Evolutionary conservation across 306 rosid species (phyloP).

Genomic region (Coriaria nepalensis): DNA sequence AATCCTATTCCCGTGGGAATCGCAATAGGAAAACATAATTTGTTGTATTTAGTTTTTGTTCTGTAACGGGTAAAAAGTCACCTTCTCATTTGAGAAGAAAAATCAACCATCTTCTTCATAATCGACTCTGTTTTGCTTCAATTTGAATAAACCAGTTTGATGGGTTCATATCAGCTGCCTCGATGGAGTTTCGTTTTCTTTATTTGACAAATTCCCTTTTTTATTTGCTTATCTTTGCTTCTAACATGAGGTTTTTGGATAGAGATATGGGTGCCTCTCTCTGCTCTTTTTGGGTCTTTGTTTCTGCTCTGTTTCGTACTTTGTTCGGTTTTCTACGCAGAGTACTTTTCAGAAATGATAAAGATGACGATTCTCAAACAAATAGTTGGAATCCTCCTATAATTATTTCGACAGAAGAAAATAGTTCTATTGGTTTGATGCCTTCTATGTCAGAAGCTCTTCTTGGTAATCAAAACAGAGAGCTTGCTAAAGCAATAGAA

Average conservation of each 20-base stretch:
- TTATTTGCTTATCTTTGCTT: conserved; percentile 27
- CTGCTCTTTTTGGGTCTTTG: conserved; percentile 24
- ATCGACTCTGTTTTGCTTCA: too few relatives aligned
- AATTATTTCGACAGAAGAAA: conserved; percentile 4
- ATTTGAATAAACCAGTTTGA: too few relatives aligned
- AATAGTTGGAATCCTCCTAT: conserved; percentile 1
- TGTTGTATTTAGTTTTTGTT: too few relatives aligned
- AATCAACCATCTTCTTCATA: too few relatives aligned
- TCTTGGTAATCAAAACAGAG: conserved; percentile 4
- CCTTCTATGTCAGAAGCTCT: conserved; percentile 7
- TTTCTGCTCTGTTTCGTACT: conserved; percentile 33
- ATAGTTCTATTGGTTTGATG: conserved; percentile 14
- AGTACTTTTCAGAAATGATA: conserved; percentile 27
- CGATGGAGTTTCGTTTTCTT: background rate
- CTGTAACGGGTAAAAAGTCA: too few relatives aligned
- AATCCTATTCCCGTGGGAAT: conserved; percentile 7
- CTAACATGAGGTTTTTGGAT: conserved; percentile 10
- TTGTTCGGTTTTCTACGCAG: conserved; percentile 33
- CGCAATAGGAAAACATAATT: conserved; percentile 1
- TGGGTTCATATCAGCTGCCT: too few relatives aligned
- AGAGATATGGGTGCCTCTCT: conserved; percentile 20
- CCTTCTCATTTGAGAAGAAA: too few relatives aligned
- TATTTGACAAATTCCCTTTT: conserved; percentile 15
- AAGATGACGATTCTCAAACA: conserved; percentile 8
- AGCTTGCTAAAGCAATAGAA: background rate